Conservation (phyloP, 2,329 filamentous ascomycete genomes). For the Botrytis porri region DNA sequence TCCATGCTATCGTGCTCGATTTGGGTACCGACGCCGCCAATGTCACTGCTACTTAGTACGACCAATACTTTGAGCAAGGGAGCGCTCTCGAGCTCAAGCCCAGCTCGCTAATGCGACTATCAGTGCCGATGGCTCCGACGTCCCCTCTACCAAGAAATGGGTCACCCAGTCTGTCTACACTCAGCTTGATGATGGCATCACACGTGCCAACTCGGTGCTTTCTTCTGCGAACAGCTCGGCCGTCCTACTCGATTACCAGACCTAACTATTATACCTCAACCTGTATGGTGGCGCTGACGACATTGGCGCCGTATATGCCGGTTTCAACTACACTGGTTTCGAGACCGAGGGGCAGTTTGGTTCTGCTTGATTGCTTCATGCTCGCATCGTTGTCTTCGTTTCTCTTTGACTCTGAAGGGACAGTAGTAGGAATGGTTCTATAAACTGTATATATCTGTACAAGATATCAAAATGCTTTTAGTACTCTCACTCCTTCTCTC, state of each 20-base stretch:
- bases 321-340: not conserved
- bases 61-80: not conserved
- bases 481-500: not conserved
- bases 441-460: not conserved
- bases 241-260: not conserved
- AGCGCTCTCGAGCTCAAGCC: not conserved
- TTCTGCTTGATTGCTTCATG: not conserved
- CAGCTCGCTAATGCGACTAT: not conserved
- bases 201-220: not conserved
- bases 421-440: not conserved
- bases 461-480: not conserved
- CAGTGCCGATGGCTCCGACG: not conserved
- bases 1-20: not conserved
- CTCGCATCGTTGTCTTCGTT: not conserved
- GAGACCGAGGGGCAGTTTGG: not conserved
- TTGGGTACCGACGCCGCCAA: not conserved
- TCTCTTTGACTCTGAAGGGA: not conserved
- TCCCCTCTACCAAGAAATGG: not conserved
- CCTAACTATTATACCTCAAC: not conserved
- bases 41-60: not conserved
- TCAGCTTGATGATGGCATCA: not conserved
- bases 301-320: not conserved
- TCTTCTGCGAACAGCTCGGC: not conserved
- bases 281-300: not conserved
- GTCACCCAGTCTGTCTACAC: not conserved